Evolutionary conservation across 306 rosid species (phyloP).

Genomic region (Medicago lupulina): DNA sequence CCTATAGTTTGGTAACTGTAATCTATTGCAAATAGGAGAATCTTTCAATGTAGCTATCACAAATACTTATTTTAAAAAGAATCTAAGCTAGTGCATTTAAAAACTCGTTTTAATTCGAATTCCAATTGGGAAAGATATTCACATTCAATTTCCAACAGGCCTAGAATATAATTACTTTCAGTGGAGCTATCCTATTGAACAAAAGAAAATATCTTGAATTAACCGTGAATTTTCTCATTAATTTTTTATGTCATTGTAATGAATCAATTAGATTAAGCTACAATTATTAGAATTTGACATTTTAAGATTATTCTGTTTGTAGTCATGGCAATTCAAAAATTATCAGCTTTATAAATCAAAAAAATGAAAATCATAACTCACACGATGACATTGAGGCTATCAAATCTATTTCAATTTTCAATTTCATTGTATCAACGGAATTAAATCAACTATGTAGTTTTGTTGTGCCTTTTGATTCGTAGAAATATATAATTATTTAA

Average conservation of each 20-base stretch:
- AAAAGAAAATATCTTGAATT: too few relatives aligned
- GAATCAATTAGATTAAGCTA: background rate
- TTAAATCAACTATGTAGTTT: too few relatives aligned
- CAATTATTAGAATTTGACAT: slow-evolving; percentile 3
- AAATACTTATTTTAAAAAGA: too few relatives aligned
- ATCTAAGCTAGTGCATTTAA: too few relatives aligned
- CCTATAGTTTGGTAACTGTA: too few relatives aligned
- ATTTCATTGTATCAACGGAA: background rate
- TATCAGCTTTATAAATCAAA: background rate
- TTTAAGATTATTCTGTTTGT: background rate
- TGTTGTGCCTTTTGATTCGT: too few relatives aligned
- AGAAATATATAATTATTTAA: background rate
- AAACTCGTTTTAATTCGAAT: too few relatives aligned
- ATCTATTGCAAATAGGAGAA: background rate
- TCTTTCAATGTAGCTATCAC: too few relatives aligned
- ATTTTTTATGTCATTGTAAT: background rate
- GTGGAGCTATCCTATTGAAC: too few relatives aligned
- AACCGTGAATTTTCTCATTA: background rate
- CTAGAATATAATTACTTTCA: too few relatives aligned
- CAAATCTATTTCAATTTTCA: background rate
- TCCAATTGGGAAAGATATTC: too few relatives aligned
- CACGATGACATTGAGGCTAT: background rate
- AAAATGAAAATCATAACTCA: slow-evolving; percentile 8
- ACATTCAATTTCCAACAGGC: too few relatives aligned
- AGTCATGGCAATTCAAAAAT: background rate